These are phyloP conservation scores for Miscanthus lutarioriparius DNA, from an alignment of 176 grass and related monocot genomes.

Conservation along the genomic window DNA sequence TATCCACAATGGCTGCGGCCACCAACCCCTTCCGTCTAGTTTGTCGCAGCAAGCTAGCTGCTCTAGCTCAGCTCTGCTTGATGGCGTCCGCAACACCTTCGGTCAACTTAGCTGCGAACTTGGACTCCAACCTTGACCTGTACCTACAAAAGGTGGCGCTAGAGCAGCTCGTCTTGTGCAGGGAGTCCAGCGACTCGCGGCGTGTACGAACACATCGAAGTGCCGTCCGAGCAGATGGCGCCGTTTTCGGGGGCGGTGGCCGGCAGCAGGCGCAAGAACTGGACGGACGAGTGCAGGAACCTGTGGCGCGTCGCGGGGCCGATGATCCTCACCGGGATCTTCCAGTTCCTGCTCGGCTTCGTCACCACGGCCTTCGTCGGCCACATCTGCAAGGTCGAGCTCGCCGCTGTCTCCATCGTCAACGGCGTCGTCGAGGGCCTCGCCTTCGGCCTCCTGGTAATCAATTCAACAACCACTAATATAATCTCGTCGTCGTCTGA, in stretches of 20 bases:
- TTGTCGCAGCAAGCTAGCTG: background rate
- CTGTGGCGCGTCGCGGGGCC: conserved; percentile 64
- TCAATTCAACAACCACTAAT: accelerated
- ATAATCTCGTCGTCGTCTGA: background rate
- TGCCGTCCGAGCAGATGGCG: conserved; percentile 27
- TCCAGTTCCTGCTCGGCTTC: conserved; percentile 66
- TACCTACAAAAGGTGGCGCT: conserved; percentile 24
- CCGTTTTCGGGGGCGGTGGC: conserved; percentile 12
- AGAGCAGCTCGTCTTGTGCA: background rate
- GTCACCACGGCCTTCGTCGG: conserved; percentile 61
- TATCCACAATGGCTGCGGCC: conserved; percentile 19
- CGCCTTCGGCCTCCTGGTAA: conserved; percentile 69
- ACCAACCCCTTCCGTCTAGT: conserved; percentile 13
- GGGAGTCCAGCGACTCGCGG: too few relatives aligned
- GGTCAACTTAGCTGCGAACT: conserved; percentile 22
- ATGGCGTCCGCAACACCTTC: background rate
- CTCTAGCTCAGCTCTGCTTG: background rate
- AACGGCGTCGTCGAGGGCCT: conserved; percentile 63
- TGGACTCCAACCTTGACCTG: conserved; percentile 26
- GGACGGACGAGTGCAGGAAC: conserved; percentile 45
- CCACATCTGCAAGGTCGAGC: conserved; percentile 51
- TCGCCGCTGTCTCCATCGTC: conserved; percentile 56
- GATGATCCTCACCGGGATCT: conserved; percentile 47
- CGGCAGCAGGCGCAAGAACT: conserved; percentile 19
- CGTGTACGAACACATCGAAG: background rate